phyloP scores from a whole-genome alignment of 345 rosid species.

The Erucastrum elatum region DNA sequence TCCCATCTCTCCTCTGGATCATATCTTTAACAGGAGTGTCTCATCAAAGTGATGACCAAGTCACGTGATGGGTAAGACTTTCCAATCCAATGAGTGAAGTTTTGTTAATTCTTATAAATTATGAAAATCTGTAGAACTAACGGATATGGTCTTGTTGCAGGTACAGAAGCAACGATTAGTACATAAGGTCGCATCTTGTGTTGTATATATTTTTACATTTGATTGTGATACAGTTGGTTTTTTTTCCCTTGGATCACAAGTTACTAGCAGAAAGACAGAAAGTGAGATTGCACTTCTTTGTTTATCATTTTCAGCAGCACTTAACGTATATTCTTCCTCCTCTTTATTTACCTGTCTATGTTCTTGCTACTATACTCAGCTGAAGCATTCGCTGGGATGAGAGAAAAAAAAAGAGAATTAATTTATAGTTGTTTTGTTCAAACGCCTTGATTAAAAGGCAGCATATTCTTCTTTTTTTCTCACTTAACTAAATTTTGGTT shows the following conservation, averaged over 20 bases:
- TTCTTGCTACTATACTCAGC: background rate
- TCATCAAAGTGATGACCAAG: background rate
- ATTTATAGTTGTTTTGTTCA: background rate
- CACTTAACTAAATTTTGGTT: background rate
- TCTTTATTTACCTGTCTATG: background rate
- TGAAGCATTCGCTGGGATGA: background rate
- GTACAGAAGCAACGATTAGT: conserved; percentile 5
- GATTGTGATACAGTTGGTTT: background rate
- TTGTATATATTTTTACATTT: background rate
- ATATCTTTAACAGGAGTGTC: conserved; percentile 1
- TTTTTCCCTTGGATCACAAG: conserved; percentile 4
- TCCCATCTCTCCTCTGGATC: background rate
- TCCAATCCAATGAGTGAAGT: background rate
- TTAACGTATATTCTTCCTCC: background rate
- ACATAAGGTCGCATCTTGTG: background rate
- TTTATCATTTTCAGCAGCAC: background rate
- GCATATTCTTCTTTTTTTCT: background rate
- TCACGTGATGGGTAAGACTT: background rate
- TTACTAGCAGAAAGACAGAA: background rate
- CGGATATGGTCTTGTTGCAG: conserved; percentile 7
- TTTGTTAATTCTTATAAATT: background rate
- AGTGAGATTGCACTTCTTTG: background rate
- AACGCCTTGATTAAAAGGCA: background rate
- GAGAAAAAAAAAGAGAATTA: background rate
- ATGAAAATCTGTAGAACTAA: background rate